Evolutionary conservation across 192 early-diverging fungal genomes (phyloP).

Genomic region (Entomortierella parvispora): DNA sequence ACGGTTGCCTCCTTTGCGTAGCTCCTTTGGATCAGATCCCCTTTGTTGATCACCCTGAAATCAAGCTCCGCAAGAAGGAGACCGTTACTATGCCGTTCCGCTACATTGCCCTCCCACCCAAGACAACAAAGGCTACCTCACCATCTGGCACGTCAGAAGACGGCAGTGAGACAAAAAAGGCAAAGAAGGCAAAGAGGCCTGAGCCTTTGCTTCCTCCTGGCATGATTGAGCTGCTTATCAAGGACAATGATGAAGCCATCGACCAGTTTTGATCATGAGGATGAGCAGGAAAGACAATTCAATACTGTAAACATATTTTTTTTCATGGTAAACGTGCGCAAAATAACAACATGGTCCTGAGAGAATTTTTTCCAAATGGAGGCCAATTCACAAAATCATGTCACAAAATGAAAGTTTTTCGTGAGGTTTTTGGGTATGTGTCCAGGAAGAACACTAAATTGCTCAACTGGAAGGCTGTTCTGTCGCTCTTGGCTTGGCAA

Average conservation of each 20-base stretch:
- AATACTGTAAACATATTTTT: neutral
- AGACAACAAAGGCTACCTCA: constrained; percentile 1
- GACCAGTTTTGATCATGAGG: constrained; percentile 55
- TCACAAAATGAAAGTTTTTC: no score
- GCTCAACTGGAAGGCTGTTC: no score
- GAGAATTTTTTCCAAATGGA: no score
- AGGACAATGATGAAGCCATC: constrained; percentile 70
- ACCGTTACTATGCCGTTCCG: constrained; percentile 85
- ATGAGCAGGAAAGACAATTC: neutral
- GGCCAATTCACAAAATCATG: no score
- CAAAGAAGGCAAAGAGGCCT: constrained; percentile 54
- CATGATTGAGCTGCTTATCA: constrained; percentile 77
- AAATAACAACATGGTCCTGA: no score
- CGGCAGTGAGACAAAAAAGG: constrained; percentile 28
- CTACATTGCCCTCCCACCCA: constrained; percentile 65
- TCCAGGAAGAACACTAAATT: no score
- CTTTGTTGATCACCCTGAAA: constrained; percentile 80
- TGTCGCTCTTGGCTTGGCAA: no score
- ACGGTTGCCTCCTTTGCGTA: neutral
- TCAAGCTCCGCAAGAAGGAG: constrained; percentile 73
- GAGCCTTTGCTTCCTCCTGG: constrained; percentile 75
- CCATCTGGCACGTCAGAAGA: neutral
- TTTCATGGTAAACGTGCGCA: no score
- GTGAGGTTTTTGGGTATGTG: no score
- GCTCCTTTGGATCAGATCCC: constrained; percentile 69